Conservation (phyloP, 345 rosid genomes). For the Heritiera fomes region DNA sequence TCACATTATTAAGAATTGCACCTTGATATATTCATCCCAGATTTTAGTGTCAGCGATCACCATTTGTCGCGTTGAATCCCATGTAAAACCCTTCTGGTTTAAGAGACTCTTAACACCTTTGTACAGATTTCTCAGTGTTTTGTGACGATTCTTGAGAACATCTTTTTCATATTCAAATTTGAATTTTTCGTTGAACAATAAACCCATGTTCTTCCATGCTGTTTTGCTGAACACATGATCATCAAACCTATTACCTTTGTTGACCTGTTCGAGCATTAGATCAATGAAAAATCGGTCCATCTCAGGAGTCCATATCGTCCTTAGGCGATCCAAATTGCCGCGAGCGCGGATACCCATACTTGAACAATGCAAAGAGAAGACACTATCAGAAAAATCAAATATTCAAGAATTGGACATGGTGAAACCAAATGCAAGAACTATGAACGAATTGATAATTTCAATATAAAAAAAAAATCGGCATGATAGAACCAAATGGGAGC, state of each 20-base stretch:
- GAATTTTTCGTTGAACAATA: slow-evolving; percentile 61
- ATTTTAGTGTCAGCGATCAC: slow-evolving; percentile 56
- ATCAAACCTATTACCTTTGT: slow-evolving; percentile 66
- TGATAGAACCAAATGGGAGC: not conserved
- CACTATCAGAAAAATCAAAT: not conserved
- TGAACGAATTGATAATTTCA: not conserved
- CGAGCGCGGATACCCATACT: slow-evolving; percentile 41
- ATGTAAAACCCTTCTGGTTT: slow-evolving; percentile 51
- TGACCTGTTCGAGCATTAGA: slow-evolving; percentile 68
- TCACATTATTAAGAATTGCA: slow-evolving; percentile 27
- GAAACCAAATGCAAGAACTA: slow-evolving; percentile 2
- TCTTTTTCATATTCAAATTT: slow-evolving; percentile 64
- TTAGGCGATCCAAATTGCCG: slow-evolving; percentile 43
- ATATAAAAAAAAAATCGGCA: not conserved
- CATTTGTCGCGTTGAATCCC: slow-evolving; percentile 72
- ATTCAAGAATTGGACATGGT: not conserved
- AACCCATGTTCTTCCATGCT: slow-evolving; percentile 84
- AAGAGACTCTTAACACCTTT: slow-evolving; percentile 50
- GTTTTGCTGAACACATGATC: slow-evolving; percentile 75
- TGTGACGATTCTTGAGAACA: slow-evolving; percentile 68
- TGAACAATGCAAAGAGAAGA: slow-evolving; percentile 21
- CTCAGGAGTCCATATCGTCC: slow-evolving; percentile 89
- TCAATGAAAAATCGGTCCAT: slow-evolving; percentile 83
- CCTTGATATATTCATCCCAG: slow-evolving; percentile 84
- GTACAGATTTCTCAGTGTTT: slow-evolving; percentile 63